These are phyloP conservation scores for Verbena officinalis DNA, from an alignment of 257 asterid genomes.

Conservation along the genomic window DNA sequence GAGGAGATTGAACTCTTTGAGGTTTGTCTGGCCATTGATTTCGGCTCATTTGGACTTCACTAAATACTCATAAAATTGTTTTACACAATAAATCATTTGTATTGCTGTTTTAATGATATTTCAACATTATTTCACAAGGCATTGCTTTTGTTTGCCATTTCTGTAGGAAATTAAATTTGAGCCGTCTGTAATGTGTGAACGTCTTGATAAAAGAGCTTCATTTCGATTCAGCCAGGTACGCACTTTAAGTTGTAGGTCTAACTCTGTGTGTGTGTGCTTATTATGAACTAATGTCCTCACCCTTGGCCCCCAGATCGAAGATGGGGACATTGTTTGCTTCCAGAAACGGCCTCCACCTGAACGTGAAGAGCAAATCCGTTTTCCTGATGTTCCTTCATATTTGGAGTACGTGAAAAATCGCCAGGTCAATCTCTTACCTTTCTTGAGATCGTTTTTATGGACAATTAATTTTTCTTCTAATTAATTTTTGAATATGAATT, in stretches of 20 bases:
- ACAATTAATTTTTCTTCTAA: neutral
- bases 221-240: constrained; percentile 84
- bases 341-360: constrained; percentile 70
- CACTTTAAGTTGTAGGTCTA: neutral
- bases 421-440: constrained; percentile 56
- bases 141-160: constrained; percentile 22
- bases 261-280: constrained; percentile 12
- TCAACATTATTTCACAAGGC: constrained; percentile 11
- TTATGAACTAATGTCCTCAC: neutral
- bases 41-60: neutral
- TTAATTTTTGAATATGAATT: constrained; percentile 22
- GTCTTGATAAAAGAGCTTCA: constrained; percentile 77
- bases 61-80: no score
- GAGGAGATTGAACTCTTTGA: constrained; percentile 93
- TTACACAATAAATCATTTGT: neutral
- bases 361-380: constrained; percentile 65
- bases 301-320: constrained; percentile 66
- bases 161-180: constrained; percentile 91
- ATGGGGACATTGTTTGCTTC: constrained; percentile 97
- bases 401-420: constrained; percentile 94
- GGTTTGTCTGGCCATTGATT: constrained; percentile 44
- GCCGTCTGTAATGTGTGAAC: constrained; percentile 96
- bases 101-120: constrained; percentile 23
- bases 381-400: constrained; percentile 81
- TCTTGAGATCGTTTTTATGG: constrained; percentile 1